Conservation (phyloP, 345 rosid species). For the Moringa oleifera region DNA sequence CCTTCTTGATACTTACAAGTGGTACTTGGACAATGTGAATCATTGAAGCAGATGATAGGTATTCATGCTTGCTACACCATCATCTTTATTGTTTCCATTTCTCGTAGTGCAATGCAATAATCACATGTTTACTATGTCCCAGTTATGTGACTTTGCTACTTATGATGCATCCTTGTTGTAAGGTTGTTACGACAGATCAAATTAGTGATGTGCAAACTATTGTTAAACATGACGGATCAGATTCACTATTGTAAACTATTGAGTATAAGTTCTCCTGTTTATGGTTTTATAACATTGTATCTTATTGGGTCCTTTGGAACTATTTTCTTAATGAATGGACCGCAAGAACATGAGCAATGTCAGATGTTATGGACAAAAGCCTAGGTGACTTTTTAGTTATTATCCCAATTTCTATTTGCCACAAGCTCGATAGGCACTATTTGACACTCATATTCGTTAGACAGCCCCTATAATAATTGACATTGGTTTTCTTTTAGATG, state of each 20-base stretch:
- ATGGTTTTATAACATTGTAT: too few relatives aligned
- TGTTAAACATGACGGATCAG: background rate
- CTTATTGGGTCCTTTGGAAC: too few relatives aligned
- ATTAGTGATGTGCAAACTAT: background rate
- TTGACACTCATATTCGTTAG: too few relatives aligned
- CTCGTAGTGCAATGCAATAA: too few relatives aligned
- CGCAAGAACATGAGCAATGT: too few relatives aligned
- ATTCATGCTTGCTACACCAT: background rate
- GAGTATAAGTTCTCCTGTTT: background rate
- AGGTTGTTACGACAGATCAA: background rate
- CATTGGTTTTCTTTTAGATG: too few relatives aligned
- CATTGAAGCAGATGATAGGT: constrained; percentile 16
- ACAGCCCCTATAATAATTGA: too few relatives aligned
- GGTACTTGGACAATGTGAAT: constrained; percentile 77
- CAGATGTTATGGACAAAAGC: too few relatives aligned
- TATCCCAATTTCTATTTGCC: too few relatives aligned
- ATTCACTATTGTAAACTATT: background rate
- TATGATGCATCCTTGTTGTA: background rate
- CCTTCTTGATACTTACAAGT: constrained; percentile 69
- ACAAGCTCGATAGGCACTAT: too few relatives aligned
- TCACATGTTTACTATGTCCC: background rate
- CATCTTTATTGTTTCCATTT: background rate
- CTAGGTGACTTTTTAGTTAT: too few relatives aligned
- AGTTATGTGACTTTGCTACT: background rate
- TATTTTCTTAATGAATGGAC: too few relatives aligned